Conservation (phyloP, 345 rosid species). For the Arabidopsis suecica region DNA sequence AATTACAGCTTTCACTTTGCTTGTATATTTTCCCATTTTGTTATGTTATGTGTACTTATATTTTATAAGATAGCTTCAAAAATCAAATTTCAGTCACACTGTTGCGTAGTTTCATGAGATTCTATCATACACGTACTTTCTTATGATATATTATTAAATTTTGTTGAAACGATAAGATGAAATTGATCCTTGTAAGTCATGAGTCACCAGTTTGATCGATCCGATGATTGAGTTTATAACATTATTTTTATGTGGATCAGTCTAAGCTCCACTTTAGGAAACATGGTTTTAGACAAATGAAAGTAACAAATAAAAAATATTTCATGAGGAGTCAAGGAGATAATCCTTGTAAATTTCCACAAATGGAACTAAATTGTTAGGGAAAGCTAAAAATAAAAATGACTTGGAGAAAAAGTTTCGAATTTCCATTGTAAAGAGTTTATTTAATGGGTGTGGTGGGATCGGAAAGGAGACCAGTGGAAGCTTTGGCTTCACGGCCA, state of each 20-base stretch:
- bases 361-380: slow-evolving; percentile 5
- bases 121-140: no score
- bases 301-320: background rate
- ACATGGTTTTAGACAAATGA: background rate
- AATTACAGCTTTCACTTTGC: background rate
- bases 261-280: slow-evolving; percentile 6
- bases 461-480: background rate
- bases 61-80: background rate
- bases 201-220: no score
- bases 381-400: background rate
- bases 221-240: no score
- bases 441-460: slow-evolving; percentile 2
- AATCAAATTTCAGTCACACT: slow-evolving; percentile 6
- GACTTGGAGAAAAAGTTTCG: slow-evolving; percentile 16
- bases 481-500: slow-evolving; percentile 19
- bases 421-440: background rate
- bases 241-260: background rate
- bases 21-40: slow-evolving; percentile 12
- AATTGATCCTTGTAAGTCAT: background rate
- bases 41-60: background rate
- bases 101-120: background rate
- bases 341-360: background rate
- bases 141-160: no score
- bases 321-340: background rate
- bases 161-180: background rate